A percentile compares a stretch with the other conserved stretches of the same genome.
These are phyloP conservation scores for Thelonectria discophora DNA, from an alignment of 2,329 filamentous ascomycete genomes.

Conservation along the genomic window DNA sequence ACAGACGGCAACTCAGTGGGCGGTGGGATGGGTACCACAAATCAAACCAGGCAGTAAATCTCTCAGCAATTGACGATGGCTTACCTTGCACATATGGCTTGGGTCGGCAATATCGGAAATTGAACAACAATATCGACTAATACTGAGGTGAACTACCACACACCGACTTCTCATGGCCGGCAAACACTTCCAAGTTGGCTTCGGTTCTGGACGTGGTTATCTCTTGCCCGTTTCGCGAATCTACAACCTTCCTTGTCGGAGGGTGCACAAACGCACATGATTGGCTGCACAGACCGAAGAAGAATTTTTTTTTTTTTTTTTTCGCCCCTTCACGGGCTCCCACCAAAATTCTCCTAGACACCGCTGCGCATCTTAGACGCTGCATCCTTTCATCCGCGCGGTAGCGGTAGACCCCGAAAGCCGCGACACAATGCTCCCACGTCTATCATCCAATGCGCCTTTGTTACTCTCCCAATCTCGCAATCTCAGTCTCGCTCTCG, in stretches of 20 bases:
- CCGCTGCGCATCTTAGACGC: neutral
- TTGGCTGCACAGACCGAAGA: neutral
- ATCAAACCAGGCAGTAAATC: constrained; percentile 19
- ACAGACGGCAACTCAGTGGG: constrained; percentile 31
- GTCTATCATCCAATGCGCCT: constrained; percentile 18
- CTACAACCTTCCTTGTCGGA: neutral
- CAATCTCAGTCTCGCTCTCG: no score
- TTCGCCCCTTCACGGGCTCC: neutral
- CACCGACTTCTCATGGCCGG: neutral
- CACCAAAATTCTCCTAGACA: no score
- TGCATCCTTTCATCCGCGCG: constrained; percentile 21
- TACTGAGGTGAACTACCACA: neutral
- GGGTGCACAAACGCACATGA: neutral
- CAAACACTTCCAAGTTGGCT: no score
- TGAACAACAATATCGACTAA: neutral
- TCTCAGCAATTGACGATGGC: constrained; percentile 14
- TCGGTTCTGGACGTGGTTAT: neutral
- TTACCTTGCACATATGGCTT: neutral
- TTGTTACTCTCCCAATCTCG: constrained; percentile 6
- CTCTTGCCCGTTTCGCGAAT: neutral
- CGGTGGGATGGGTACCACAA: constrained; percentile 19
- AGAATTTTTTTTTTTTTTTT: neutral
- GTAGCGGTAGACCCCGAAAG: constrained; percentile 10
- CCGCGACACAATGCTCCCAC: constrained; percentile 16
- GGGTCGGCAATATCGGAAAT: constrained; percentile 21